Conservation (phyloP, 2,329 filamentous ascomycete species). For the Seiridium cupressi region DNA sequence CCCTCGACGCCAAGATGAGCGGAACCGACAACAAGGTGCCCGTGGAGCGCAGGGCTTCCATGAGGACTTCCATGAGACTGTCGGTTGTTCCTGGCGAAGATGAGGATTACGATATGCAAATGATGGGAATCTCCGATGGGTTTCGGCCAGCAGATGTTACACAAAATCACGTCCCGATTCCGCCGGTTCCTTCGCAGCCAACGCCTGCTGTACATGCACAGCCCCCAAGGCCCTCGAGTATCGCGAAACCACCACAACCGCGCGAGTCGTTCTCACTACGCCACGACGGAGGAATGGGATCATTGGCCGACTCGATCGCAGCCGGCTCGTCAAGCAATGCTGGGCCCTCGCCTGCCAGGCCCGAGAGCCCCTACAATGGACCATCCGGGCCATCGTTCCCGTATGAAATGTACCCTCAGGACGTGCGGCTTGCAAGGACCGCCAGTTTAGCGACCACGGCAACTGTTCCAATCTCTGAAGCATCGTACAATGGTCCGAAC, state of each 20-base stretch:
- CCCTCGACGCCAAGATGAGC: slow-evolving; percentile 35
- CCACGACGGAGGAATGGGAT: slow-evolving; percentile 45
- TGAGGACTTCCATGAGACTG: slow-evolving; percentile 37
- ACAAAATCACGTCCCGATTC: slow-evolving; percentile 12
- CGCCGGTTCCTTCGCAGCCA: slow-evolving; percentile 18
- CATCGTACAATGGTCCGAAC: slow-evolving; percentile 57
- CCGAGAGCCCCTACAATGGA: slow-evolving; percentile 67
- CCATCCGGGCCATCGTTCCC: slow-evolving; percentile 76
- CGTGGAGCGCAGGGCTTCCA: slow-evolving; percentile 41
- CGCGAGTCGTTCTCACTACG: slow-evolving; percentile 51
- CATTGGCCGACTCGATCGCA: slow-evolving; percentile 17
- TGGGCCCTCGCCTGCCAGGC: slow-evolving; percentile 21
- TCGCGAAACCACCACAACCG: slow-evolving; percentile 49
- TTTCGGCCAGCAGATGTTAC: slow-evolving; percentile 26
- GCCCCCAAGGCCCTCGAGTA: slow-evolving; percentile 49
- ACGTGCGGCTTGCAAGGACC: slow-evolving; percentile 48
- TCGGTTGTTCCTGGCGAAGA: slow-evolving; percentile 36
- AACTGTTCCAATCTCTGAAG: slow-evolving; percentile 58
- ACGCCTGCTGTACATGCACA: slow-evolving; percentile 17
- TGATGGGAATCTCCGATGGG: slow-evolving; percentile 45
- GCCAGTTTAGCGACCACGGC: slow-evolving; percentile 71
- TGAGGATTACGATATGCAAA: slow-evolving; percentile 47
- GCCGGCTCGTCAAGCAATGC: slow-evolving; percentile 29
- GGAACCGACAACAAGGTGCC: slow-evolving; percentile 34
- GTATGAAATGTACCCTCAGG: slow-evolving; percentile 81